These are phyloP conservation scores for Chiua virens DNA, from an alignment of 768 basidiomycete genomes.

Conservation along the genomic window DNA sequence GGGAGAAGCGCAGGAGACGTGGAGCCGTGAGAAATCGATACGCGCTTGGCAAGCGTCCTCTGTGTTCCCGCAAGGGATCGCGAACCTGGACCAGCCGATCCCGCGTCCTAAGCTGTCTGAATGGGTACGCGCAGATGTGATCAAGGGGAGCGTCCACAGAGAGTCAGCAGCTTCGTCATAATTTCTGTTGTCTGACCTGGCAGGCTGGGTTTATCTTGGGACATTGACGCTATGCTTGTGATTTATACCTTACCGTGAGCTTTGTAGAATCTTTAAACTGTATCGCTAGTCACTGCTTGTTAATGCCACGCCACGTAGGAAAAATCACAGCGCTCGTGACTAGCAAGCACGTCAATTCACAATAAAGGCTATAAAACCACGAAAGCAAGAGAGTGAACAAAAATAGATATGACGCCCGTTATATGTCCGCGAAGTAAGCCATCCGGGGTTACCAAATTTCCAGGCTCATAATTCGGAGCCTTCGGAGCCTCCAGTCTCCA, in stretches of 20 bases:
- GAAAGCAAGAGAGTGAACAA: constrained; percentile 8
- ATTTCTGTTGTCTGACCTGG: constrained; percentile 3
- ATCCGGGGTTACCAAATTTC: constrained; percentile 9
- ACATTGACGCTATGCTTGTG: neutral
- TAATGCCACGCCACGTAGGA: neutral
- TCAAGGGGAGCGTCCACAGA: constrained; percentile 26
- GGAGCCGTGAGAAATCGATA: constrained; percentile 13
- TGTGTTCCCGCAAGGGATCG: constrained; percentile 42
- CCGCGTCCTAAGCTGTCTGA: constrained; percentile 50
- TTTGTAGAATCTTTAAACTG: constrained; percentile 4
- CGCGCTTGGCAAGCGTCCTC: constrained; percentile 13
- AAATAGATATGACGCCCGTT: constrained; percentile 3
- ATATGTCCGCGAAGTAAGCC: constrained; percentile 6
- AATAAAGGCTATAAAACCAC: constrained; percentile 5
- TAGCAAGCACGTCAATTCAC: constrained; percentile 5
- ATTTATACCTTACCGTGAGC: neutral
- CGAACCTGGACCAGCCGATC: constrained; percentile 56
- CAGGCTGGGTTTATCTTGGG: constrained; percentile 3
- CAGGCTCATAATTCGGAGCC: constrained; percentile 30
- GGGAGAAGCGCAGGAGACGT: constrained; percentile 30
- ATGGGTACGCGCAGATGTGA: constrained; percentile 51
- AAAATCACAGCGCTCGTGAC: constrained; percentile 4
- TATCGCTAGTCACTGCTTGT: constrained; percentile 14
- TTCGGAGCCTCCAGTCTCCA: constrained; percentile 36
- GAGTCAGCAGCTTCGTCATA: constrained; percentile 15